Evolutionary conservation across 495 filamentous ascomycete species (phyloP).

Genomic region (Hyaloscypha hepaticicola): DNA sequence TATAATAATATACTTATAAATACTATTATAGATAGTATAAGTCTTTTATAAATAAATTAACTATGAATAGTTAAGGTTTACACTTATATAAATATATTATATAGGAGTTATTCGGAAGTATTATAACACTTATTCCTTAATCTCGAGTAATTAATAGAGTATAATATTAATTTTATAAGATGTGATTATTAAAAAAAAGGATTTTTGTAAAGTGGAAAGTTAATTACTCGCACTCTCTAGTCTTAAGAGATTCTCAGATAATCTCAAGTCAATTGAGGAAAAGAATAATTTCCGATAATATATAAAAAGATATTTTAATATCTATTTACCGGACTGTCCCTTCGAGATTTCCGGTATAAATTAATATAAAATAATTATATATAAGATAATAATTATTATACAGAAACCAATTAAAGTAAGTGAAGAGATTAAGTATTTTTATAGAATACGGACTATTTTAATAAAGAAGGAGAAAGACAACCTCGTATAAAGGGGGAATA

Average conservation of each 20-base stretch:
- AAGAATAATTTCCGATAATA: conserved; percentile 2
- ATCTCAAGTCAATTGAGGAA: neutral
- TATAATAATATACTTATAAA: conserved; percentile 4
- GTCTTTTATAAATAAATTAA: conserved; percentile 1
- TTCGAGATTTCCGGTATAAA: conserved; percentile 7
- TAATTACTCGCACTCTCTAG: neutral
- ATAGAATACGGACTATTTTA: conserved; percentile 6
- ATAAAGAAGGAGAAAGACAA: neutral
- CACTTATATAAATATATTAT: neutral
- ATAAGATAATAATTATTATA: neutral
- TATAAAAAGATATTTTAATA: conserved; percentile 5
- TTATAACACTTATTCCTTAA: neutral
- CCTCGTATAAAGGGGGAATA: neutral
- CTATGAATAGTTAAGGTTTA: neutral
- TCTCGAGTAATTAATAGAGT: neutral
- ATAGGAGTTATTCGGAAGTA: conserved; percentile 5
- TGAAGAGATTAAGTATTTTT: conserved; percentile 12
- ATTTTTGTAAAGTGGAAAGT: neutral
- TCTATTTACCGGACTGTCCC: conserved; percentile 10
- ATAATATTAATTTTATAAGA: conserved; percentile 5
- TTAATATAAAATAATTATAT: neutral
- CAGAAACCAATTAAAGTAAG: neutral
- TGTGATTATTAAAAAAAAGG: neutral
- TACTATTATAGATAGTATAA: conserved; percentile 1
- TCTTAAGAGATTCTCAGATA: conserved; percentile 1